These are phyloP conservation scores for Saksenaea vasiformis DNA, from an alignment of 371 early-diverging fungal species.

Conservation along the genomic window DNA sequence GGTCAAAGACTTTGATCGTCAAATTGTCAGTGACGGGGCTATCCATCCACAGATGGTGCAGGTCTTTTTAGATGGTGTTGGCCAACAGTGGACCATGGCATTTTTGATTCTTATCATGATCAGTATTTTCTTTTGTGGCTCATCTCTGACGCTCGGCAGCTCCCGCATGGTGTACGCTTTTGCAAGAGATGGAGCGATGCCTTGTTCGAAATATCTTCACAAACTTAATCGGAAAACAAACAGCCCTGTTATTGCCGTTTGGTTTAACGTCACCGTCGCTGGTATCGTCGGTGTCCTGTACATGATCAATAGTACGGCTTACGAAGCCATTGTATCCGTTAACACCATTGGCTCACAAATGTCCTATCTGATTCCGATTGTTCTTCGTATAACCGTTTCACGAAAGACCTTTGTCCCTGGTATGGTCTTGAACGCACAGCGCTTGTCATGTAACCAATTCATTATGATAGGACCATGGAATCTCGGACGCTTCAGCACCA, in stretches of 20 bases:
- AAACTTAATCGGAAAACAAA: slow-evolving; percentile 34
- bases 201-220: slow-evolving; percentile 41
- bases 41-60: slow-evolving; percentile 57
- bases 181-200: slow-evolving; percentile 71
- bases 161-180: slow-evolving; percentile 79
- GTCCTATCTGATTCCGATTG: slow-evolving; percentile 75
- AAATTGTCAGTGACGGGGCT: slow-evolving; percentile 44
- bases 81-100: slow-evolving; percentile 55
- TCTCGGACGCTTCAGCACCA: slow-evolving; percentile 42
- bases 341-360: slow-evolving; percentile 73
- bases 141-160: slow-evolving; percentile 55
- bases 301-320: slow-evolving; percentile 49
- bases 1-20: slow-evolving; percentile 52
- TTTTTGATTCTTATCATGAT: slow-evolving; percentile 58
- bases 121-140: slow-evolving; percentile 60
- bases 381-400: slow-evolving; percentile 53
- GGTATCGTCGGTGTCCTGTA: slow-evolving; percentile 49
- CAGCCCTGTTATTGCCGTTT: slow-evolving; percentile 47
- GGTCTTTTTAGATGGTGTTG: slow-evolving; percentile 68
- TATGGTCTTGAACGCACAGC: not conserved
- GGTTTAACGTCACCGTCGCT: slow-evolving; percentile 46
- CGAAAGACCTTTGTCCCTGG: slow-evolving; percentile 57
- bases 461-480: slow-evolving; percentile 36
- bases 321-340: slow-evolving; percentile 71
- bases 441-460: slow-evolving; percentile 1